Percentiles rank a stretch among this genome's conserved stretches.
These are phyloP conservation scores for Claviceps capensis DNA, from an alignment of 2,329 filamentous ascomycete species.

Conservation along the genomic window DNA sequence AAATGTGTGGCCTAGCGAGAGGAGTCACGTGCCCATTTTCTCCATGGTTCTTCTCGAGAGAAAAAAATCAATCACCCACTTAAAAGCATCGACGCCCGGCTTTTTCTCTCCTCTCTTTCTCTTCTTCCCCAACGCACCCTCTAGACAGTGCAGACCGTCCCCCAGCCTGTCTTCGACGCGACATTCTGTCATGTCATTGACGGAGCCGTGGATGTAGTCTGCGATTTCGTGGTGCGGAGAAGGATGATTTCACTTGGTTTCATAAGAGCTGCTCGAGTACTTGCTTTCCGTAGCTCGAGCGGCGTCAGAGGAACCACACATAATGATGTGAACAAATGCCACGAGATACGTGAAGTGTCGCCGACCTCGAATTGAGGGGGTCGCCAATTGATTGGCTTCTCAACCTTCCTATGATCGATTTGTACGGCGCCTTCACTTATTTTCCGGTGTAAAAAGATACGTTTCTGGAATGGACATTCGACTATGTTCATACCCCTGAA, in stretches of 20 bases:
- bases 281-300: constrained; percentile 20
- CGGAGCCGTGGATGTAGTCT: constrained; percentile 47
- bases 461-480: too few species aligned
- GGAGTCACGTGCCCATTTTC: too few species aligned
- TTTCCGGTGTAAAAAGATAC: too few species aligned
- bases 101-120: constrained; percentile 15
- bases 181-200: constrained; percentile 52
- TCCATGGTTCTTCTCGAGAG: too few species aligned
- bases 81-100: neutral
- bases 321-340: constrained; percentile 2
- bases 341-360: too few species aligned
- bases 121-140: constrained; percentile 52
- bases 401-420: too few species aligned
- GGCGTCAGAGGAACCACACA: constrained; percentile 31
- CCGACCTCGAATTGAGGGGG: too few species aligned
- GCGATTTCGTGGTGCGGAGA: constrained; percentile 48
- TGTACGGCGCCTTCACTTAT: too few species aligned
- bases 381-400: too few species aligned
- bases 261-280: constrained; percentile 45
- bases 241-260: constrained; percentile 28
- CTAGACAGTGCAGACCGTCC: constrained; percentile 79
- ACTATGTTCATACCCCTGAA: too few species aligned
- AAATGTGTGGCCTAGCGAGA: neutral
- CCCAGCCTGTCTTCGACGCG: constrained; percentile 39
- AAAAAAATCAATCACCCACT: neutral